Evolutionary conservation across 306 rosid species (phyloP).

Genomic region (Cucumis hystrix): DNA sequence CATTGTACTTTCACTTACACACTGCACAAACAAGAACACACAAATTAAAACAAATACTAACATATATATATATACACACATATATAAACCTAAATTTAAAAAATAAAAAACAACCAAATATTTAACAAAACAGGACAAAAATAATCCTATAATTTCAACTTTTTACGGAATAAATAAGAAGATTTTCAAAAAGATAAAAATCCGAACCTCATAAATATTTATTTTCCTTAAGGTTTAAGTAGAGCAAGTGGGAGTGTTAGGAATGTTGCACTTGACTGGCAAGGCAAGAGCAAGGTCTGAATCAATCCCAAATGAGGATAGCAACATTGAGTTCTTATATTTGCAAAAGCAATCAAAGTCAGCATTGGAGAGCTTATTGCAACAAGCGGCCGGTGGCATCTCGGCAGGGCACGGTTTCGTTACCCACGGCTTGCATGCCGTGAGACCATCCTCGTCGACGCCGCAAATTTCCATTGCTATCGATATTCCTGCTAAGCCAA

Average conservation of each 20-base stretch:
- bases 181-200: no score
- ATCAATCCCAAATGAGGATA: slow-evolving; percentile 51
- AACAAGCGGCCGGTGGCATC: slow-evolving; percentile 27
- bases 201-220: no score
- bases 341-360: slow-evolving; percentile 58
- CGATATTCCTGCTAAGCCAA: slow-evolving; percentile 8
- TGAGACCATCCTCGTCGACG: slow-evolving; percentile 32
- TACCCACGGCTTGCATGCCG: slow-evolving; percentile 52
- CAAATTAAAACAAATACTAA: no score
- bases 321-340: slow-evolving; percentile 32
- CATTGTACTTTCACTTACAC: not conserved
- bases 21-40: not conserved
- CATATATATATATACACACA: no score
- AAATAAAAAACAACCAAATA: no score
- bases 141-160: no score
- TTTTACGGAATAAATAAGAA: no score
- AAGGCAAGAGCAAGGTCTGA: slow-evolving; percentile 48
- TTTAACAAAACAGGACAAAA: no score
- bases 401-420: slow-evolving; percentile 36
- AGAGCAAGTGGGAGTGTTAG: slow-evolving; percentile 32
- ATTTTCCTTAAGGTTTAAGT: no score
- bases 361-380: slow-evolving; percentile 34
- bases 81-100: no score
- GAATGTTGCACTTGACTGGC: slow-evolving; percentile 50
- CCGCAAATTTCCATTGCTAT: slow-evolving; percentile 24